phyloP scores from a whole-genome alignment of 805 yeast species.

The Metschnikowia cubensis region DNA sequence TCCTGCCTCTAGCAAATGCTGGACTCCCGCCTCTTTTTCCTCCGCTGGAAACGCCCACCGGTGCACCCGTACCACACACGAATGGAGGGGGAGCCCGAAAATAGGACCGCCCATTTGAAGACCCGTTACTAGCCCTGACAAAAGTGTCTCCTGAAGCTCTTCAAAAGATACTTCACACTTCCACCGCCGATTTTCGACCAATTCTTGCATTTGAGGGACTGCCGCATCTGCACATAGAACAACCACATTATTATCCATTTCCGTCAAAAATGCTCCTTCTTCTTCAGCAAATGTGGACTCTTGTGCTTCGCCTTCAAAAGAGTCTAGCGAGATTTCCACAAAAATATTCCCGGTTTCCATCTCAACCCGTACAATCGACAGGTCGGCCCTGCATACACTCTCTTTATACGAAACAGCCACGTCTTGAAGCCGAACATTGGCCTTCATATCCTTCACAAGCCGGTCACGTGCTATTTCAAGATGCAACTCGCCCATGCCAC shows the following conservation, averaged over 20 bases:
- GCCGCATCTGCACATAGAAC: constrained; percentile 27
- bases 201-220: constrained; percentile 12
- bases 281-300: constrained; percentile 34
- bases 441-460: constrained; percentile 74
- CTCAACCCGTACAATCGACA: constrained; percentile 16
- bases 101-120: constrained; percentile 66
- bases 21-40: constrained; percentile 24
- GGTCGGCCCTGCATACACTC: constrained; percentile 33
- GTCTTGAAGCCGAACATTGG: constrained; percentile 73
- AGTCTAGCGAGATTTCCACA: constrained; percentile 28
- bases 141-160: constrained; percentile 48
- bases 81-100: constrained; percentile 55
- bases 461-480: constrained; percentile 83
- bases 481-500: constrained; percentile 98
- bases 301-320: constrained; percentile 35
- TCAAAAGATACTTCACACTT: constrained; percentile 44
- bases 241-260: constrained; percentile 46
- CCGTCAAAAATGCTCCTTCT: constrained; percentile 36
- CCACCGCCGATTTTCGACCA: constrained; percentile 43
- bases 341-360: constrained; percentile 20
- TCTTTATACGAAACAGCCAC: constrained; percentile 91
- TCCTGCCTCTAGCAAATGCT: constrained; percentile 43
- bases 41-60: constrained; percentile 55
- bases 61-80: constrained; percentile 52
- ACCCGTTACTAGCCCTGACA: constrained; percentile 57